Evolutionary conservation across 1,284 basidiomycete species (phyloP).

Genomic region (Moesziomyces sp.): DNA sequence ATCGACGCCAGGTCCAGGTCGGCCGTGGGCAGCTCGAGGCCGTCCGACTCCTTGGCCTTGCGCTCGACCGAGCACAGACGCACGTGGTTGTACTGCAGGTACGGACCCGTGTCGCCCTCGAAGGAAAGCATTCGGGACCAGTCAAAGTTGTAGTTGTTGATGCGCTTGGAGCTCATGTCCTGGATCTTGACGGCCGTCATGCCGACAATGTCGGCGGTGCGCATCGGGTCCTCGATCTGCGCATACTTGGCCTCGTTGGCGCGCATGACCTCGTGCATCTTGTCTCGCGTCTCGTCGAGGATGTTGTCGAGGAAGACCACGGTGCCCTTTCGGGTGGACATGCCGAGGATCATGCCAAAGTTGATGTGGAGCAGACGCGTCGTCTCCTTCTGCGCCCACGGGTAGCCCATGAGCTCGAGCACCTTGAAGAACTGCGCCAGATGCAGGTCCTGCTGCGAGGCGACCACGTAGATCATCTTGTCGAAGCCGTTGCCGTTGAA

Average conservation of each 20-base stretch:
- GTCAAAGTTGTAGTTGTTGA: constrained; percentile 96
- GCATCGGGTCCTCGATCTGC: constrained; percentile 87
- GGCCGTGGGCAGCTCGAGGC: constrained; percentile 76
- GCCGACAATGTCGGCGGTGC: constrained; percentile 84
- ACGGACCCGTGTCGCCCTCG: constrained; percentile 89
- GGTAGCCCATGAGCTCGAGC: constrained; percentile 87
- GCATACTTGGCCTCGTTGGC: constrained; percentile 93
- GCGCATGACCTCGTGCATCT: constrained; percentile 97
- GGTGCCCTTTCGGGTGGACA: constrained; percentile 97
- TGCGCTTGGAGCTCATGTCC: constrained; percentile 95
- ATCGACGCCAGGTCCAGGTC: constrained; percentile 74
- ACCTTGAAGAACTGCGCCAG: constrained; percentile 94
- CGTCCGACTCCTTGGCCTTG: constrained; percentile 81
- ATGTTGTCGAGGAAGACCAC: constrained; percentile 96
- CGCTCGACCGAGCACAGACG: constrained; percentile 91
- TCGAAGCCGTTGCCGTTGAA: constrained; percentile 74
- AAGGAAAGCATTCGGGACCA: constrained; percentile 95
- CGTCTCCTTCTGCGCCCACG: constrained; percentile 75
- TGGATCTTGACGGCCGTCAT: constrained; percentile 98
- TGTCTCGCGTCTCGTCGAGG: constrained; percentile 85
- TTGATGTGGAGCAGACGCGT: constrained; percentile 86
- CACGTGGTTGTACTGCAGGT: constrained; percentile 83
- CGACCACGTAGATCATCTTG: constrained; percentile 97
- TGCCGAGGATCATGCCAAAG: constrained; percentile 91
- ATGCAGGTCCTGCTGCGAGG: constrained; percentile 94